Evolutionary conservation across 257 asterid species (phyloP).

Genomic region (Solanum tacnaense): DNA sequence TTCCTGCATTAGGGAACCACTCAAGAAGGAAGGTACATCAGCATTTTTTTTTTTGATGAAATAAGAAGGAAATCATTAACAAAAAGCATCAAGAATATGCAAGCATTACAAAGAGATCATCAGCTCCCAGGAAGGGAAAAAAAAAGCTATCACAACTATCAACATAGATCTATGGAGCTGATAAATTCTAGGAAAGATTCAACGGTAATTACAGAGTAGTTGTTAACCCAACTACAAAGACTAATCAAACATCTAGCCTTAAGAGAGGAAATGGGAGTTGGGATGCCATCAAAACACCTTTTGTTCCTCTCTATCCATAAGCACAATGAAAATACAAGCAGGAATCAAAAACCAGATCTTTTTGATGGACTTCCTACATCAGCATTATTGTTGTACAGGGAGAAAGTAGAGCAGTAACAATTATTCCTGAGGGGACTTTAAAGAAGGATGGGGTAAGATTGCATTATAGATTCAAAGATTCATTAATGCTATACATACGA

Average conservation of each 20-base stretch:
- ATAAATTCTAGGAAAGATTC: not conserved
- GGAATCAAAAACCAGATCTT: not conserved
- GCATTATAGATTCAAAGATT: not conserved
- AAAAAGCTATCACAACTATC: not conserved
- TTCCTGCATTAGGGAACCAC: slow-evolving; percentile 47
- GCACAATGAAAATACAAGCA: not conserved
- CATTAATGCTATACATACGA: not conserved
- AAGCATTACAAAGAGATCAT: not conserved
- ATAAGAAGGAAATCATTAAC: not conserved
- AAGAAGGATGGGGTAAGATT: not conserved
- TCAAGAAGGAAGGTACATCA: not conserved
- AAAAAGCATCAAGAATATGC: not conserved
- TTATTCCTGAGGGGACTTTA: not conserved
- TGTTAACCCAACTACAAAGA: not conserved
- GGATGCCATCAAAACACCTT: not conserved
- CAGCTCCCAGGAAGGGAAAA: not conserved
- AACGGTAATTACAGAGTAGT: not conserved
- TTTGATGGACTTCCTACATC: not conserved
- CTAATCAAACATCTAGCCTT: not conserved
- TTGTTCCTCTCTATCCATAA: not conserved
- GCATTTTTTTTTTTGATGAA: not conserved
- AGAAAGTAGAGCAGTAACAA: not conserved
- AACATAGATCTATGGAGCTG: not conserved
- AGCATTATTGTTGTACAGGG: not conserved
- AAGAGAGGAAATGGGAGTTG: not conserved